These are phyloP conservation scores for Lactarius psammicola DNA, from an alignment of 768 basidiomycete genomes.

Conservation along the genomic window DNA sequence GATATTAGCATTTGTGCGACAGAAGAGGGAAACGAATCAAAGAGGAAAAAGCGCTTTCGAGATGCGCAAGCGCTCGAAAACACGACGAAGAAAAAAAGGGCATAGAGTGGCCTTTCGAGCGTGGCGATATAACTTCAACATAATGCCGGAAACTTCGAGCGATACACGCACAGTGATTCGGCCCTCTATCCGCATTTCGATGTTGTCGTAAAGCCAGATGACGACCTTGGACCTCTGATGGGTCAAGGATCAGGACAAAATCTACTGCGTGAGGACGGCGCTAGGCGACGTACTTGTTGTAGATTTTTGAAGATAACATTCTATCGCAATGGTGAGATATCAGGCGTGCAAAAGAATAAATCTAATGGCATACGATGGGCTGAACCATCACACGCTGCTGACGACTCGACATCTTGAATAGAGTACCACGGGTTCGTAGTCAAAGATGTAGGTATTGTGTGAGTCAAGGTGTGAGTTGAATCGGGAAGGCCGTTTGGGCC, in stretches of 20 bases:
- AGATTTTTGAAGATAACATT: conserved; percentile 99
- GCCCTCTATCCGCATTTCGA: conserved; percentile 95
- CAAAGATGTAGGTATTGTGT: not conserved
- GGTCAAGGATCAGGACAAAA: conserved; percentile 18
- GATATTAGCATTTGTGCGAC: conserved; percentile 20
- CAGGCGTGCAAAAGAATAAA: conserved; percentile 15
- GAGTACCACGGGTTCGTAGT: not conserved
- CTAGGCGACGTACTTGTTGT: conserved; percentile 57
- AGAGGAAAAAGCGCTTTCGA: conserved; percentile 17
- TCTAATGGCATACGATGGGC: conserved; percentile 79
- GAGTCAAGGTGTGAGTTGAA: not conserved
- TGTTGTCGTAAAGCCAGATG: conserved; percentile 97
- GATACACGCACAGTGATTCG: conserved; percentile 80
- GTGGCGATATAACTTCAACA: conserved; percentile 41
- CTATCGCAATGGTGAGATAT: conserved; percentile 40
- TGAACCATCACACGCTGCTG: conserved; percentile 99
- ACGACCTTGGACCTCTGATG: conserved; percentile 75
- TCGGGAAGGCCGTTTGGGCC: not conserved
- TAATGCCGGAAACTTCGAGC: conserved; percentile 33
- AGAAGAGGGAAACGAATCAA: not conserved
- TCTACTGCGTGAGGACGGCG: conserved; percentile 13
- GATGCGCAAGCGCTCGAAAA: not conserved
- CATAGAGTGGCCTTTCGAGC: conserved; percentile 38
- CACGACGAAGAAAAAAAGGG: not conserved
- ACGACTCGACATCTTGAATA: conserved; percentile 77